These are phyloP conservation scores for Neofusicoccum umdonicola DNA, from an alignment of 2,329 filamentous ascomycete genomes.

Conservation along the genomic window DNA sequence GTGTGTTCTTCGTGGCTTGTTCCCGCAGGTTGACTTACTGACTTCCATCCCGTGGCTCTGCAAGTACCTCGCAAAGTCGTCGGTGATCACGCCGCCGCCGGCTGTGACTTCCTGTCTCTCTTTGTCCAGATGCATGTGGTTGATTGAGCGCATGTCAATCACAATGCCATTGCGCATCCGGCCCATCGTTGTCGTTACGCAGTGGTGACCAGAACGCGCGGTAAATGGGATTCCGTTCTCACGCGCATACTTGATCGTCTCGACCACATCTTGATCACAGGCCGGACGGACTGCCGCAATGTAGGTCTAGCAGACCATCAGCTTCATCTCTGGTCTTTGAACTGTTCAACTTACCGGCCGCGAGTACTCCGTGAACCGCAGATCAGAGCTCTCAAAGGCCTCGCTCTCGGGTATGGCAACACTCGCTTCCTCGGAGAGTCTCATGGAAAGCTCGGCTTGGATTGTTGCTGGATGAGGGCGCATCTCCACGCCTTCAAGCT, in stretches of 20 bases:
- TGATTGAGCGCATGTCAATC: not conserved
- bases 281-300: not conserved
- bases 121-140: not conserved
- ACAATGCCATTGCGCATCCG: not conserved
- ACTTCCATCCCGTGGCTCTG: not conserved
- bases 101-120: not conserved
- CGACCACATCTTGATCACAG: not conserved
- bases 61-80: slow-evolving; percentile 1
- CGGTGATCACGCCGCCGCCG: not conserved
- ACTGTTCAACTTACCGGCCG: not conserved
- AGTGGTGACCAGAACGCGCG: slow-evolving; percentile 9
- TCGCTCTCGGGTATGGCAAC: not conserved
- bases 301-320: not conserved
- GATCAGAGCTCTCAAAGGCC: not conserved
- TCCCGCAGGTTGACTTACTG: not conserved
- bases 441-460: not conserved
- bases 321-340: not conserved
- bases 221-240: not conserved
- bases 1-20: too few species aligned
- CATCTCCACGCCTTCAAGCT: not conserved
- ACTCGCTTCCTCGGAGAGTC: not conserved
- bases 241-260: not conserved
- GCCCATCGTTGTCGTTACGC: not conserved
- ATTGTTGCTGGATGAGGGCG: not conserved
- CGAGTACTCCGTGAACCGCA: not conserved